Evolutionary conservation across 306 rosid species (phyloP).

Genomic region (Quercus aquifolioides): DNA sequence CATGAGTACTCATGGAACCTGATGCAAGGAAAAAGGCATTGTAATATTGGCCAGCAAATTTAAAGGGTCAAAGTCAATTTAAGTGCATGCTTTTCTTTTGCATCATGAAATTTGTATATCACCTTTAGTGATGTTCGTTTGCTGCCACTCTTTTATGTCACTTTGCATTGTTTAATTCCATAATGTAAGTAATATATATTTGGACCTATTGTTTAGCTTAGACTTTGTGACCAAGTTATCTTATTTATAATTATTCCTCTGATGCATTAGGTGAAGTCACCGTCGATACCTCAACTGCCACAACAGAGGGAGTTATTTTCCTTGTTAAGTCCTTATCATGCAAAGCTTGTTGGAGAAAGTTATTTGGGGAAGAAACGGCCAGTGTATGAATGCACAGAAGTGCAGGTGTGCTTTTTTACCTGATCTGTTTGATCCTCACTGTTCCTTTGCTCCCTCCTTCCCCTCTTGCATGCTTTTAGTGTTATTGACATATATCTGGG

Average conservation of each 20-base stretch:
- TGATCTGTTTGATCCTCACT: slow-evolving; percentile 10
- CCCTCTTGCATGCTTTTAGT: not conserved
- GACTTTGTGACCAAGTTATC: slow-evolving; percentile 7
- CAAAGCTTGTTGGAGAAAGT: slow-evolving; percentile 93
- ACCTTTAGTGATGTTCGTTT: not conserved
- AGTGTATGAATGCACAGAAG: slow-evolving; percentile 74
- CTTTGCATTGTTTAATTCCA: not conserved
- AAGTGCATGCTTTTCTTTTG: slow-evolving; percentile 2
- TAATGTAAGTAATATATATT: not conserved
- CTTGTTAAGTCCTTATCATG: slow-evolving; percentile 74
- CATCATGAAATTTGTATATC: not conserved
- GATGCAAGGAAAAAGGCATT: not conserved
- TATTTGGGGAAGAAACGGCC: slow-evolving; percentile 90
- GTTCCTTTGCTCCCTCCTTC: not conserved
- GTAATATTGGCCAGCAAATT: slow-evolving; percentile 4
- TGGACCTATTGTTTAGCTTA: not conserved
- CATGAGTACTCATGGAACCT: not conserved
- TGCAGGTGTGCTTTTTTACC: slow-evolving; percentile 60
- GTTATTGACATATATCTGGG: not conserved
- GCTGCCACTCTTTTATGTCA: not conserved
- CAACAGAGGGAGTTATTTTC: slow-evolving; percentile 65
- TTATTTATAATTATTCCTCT: slow-evolving; percentile 18
- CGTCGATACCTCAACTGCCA: slow-evolving; percentile 80
- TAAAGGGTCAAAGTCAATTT: not conserved
- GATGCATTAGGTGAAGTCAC: slow-evolving; percentile 69